Evolutionary conservation across 176 grass and related monocot genomes (phyloP).

Genomic region (Carex scoparia): DNA sequence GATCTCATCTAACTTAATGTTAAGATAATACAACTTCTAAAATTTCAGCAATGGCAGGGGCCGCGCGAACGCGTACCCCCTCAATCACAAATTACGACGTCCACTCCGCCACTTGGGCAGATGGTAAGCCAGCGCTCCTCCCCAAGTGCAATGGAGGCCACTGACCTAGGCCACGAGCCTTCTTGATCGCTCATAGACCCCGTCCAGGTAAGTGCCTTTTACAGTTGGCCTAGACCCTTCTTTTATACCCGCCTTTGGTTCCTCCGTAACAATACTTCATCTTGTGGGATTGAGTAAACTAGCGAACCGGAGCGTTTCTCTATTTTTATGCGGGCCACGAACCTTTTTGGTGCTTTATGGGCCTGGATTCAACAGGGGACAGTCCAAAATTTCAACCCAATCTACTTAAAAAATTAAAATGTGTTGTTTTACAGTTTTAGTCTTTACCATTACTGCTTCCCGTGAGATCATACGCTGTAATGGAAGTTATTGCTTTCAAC

Average conservation of each 20-base stretch:
- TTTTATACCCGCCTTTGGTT: background rate
- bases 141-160: conserved; percentile 32
- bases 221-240: background rate
- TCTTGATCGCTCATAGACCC: conserved; percentile 25
- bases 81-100: conserved; percentile 35
- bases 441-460: too few relatives aligned
- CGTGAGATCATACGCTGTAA: background rate
- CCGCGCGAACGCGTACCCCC: conserved; percentile 31
- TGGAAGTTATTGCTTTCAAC: too few relatives aligned
- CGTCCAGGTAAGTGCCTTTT: conserved; percentile 42
- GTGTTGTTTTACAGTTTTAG: too few relatives aligned
- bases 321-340: background rate
- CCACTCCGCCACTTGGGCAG: conserved; percentile 12
- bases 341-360: background rate
- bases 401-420: too few relatives aligned
- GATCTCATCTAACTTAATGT: too few relatives aligned
- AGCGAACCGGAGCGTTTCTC: background rate
- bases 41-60: conserved; percentile 5
- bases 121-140: conserved; percentile 33
- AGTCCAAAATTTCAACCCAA: background rate
- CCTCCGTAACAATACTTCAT: too few relatives aligned
- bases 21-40: background rate
- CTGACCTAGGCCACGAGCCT: conserved; percentile 31
- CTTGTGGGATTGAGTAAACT: background rate
- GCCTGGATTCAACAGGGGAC: background rate